phyloP scores from a whole-genome alignment of 2,329 filamentous ascomycete genomes.

The Colletotrichum theobromicola region DNA sequence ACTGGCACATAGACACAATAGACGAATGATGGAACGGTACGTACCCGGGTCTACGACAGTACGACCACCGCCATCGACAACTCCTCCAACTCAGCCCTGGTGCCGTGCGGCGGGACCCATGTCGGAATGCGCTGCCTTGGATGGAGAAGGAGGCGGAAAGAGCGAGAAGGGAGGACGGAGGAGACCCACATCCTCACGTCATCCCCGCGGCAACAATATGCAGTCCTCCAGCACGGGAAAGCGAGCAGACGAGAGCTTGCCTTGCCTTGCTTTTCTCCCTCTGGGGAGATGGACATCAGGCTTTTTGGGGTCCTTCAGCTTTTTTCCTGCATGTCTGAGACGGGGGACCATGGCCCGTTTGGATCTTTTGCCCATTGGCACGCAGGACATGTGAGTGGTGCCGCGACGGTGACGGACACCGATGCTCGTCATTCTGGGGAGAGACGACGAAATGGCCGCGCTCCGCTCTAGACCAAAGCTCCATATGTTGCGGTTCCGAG shows the following conservation, averaged over 20 bases:
- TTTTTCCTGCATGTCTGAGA: background rate
- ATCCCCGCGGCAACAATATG: conserved; percentile 10
- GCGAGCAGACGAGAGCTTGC: background rate
- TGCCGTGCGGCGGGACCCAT: background rate
- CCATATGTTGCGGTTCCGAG: background rate
- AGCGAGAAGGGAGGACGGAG: background rate
- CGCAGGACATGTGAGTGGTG: background rate
- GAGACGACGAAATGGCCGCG: background rate
- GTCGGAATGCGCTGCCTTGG: background rate
- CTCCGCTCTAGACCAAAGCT: background rate
- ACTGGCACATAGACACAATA: background rate
- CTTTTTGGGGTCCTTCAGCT: background rate
- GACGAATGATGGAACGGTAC: background rate
- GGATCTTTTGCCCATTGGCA: background rate
- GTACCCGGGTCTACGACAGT: background rate
- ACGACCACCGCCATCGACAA: background rate
- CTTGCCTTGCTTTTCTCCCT: background rate
- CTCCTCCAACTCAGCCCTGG: background rate
- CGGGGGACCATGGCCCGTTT: background rate
- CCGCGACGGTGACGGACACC: background rate
- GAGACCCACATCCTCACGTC: conserved; percentile 13
- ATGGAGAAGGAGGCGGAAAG: background rate
- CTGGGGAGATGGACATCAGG: background rate
- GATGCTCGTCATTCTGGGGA: background rate
- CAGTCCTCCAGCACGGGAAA: background rate